Evolutionary conservation across 108 stramenopile genomes (phyloP).

Genomic region (Pseudonitzschia multistriata): DNA sequence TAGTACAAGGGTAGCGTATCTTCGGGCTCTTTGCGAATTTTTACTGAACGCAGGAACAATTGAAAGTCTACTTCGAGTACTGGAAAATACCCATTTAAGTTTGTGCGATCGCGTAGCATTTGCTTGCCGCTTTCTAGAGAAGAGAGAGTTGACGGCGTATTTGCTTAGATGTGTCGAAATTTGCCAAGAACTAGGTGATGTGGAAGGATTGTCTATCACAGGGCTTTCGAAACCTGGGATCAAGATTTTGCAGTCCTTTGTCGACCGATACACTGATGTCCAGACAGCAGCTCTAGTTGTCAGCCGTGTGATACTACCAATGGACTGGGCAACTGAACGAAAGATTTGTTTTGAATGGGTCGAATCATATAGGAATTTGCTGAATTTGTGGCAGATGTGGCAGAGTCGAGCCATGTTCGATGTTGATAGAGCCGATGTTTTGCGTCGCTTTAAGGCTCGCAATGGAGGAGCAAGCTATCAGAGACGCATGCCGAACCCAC

Average conservation of each 20-base stretch:
- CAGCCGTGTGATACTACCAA: conserved; percentile 68
- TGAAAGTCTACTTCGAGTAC: conserved; percentile 44
- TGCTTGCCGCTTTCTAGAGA: conserved; percentile 65
- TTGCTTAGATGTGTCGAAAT: conserved; percentile 49
- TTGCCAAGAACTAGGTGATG: conserved; percentile 59
- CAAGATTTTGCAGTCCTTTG: conserved; percentile 69
- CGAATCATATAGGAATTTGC: conserved; percentile 62
- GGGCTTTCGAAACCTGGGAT: conserved; percentile 77
- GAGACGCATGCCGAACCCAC: conserved; percentile 11
- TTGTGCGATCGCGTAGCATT: conserved; percentile 77
- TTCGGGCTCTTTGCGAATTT: conserved; percentile 63
- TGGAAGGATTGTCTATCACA: conserved; percentile 77
- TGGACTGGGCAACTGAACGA: conserved; percentile 61
- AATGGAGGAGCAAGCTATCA: conserved; percentile 7
- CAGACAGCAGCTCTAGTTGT: conserved; percentile 79
- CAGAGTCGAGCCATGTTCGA: conserved; percentile 76
- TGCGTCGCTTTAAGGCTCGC: conserved; percentile 51
- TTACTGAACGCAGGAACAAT: conserved; percentile 49
- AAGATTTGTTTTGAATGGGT: conserved; percentile 72
- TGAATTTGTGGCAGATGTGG: conserved; percentile 87
- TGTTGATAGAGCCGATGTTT: conserved; percentile 65
- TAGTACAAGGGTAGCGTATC: conserved; percentile 47
- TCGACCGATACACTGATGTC: conserved; percentile 69
- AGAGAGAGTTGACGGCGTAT: conserved; percentile 53
- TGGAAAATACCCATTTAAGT: conserved; percentile 53